Base-by-base conservation (phyloP, 345 rosid species). In the Eutrema heterophyllum region DNA sequence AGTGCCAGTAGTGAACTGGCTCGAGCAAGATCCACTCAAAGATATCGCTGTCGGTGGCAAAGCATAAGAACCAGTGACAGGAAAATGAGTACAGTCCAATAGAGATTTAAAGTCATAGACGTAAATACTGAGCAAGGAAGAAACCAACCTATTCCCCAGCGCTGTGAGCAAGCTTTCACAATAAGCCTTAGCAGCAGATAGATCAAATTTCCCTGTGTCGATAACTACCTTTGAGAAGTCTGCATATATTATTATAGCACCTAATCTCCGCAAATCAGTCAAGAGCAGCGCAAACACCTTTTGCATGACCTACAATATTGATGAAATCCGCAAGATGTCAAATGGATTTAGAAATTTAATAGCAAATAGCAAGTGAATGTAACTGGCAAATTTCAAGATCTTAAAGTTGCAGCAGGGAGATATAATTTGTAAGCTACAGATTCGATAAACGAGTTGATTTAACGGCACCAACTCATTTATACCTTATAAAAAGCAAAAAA, bases 191-290 rank as follows among this genome's bases (percentile, higher is more conserved):
- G 97, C 97, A 54, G 93, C 84, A 54, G 93, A 73, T 36, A 89
- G 50, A 75, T 86, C 86, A 26, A 81, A 80, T 79, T 89, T 91
- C 70, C 88, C 96, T 4, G 98, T 94, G 86, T 91, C 91, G 66
- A 94, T 85, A 36, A 91, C 79, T 57, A 94, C 80, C 81, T 94
- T 94, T 35, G 96, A 86, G 84, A 91, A 94, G 81, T 86, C 88
- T 30, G 98, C 96, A 82, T 83, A 94, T 78, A 94, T 87, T 68
- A 94, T 87, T 14, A 87, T 80, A 72, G 97, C 97, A 75, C 98
- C 97, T 67, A 94, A 84, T 84, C 89, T 94, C 73, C 97, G 96
- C 60, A 91, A 84, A 79, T 91, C 98, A 30, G 93, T 88, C 93
- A 94, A 76, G 64, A 94, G 82, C 79, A 94, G 72, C 13, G 98